Base-by-base conservation (phyloP, 306 rosid species). In the Vigna angularis region DNA sequence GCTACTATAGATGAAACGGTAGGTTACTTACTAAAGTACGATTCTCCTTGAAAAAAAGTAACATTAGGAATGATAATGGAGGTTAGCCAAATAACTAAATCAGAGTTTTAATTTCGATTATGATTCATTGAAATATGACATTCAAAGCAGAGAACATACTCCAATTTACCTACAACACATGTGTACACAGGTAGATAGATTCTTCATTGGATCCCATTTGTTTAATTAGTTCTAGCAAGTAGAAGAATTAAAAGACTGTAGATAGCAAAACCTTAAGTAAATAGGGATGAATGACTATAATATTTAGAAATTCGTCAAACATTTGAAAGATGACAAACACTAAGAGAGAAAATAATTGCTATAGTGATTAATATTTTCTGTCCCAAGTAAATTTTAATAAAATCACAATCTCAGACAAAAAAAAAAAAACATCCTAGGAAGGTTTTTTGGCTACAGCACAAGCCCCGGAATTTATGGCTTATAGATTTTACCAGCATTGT, bases 11-110 rank as follows among this genome's bases (percentile, higher is more conserved):
- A 76, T 67, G 50, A 77, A 26, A 72, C 64, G 66, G 85, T 75
- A 64, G 86, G 88, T 85, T 78, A 82, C 86, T 85, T 74, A 66
- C 86, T 82, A 78, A 85, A 85, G 83, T 45, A 70, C 26, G 62
- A 45, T 84, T 75, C 82, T 66, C 72, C 52, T 2, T 18, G 4
- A 24, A 32, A 58, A 66, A 47, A 72, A 48, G 82, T 24, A 66
- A 65, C 45, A 57, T 66, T 64, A 36, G 45, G 58, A 64, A 67
- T 34, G 49, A 32, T 66, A 62, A 45, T 79, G 51, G 61, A 64
- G 36, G 7, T 51, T 83, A 22, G 36, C 51, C 32, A 57, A 67
- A 52, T 66, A 61, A 24, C 45, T 77, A 12, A 78, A 73, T 77
- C 42, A 62, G 17, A 51, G 62, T 17, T 74, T 74, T 51, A 20